These are phyloP conservation scores for Tetradesmus obliquus DNA, from an alignment of 139 green algal species.

Conservation along the genomic window DNA sequence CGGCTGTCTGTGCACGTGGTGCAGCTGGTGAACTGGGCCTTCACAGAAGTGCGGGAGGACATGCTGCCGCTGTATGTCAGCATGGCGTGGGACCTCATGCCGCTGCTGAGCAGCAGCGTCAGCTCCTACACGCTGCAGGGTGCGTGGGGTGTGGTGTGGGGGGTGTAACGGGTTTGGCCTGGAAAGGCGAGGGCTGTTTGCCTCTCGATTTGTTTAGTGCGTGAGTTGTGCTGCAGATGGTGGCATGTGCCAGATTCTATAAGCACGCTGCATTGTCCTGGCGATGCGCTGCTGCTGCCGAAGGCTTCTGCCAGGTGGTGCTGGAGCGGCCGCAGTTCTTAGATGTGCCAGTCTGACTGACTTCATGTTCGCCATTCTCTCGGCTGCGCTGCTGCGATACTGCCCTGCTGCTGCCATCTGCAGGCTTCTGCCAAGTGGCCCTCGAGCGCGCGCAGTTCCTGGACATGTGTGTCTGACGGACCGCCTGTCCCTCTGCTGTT, in stretches of 20 bases:
- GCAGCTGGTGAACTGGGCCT: constrained; percentile 36
- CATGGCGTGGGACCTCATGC: constrained; percentile 43
- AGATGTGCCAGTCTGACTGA: background rate
- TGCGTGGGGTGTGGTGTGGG: background rate
- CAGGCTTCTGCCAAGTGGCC: constrained; percentile 44
- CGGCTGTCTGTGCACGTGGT: constrained; percentile 40
- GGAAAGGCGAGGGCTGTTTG: too few species aligned
- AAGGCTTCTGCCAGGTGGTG: constrained; percentile 48
- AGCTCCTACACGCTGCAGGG: constrained; percentile 33
- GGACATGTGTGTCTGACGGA: background rate
- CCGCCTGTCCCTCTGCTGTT: background rate
- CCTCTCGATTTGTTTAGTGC: too few species aligned
- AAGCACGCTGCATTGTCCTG: too few species aligned
- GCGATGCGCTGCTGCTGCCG: background rate
- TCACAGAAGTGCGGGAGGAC: constrained; percentile 33
- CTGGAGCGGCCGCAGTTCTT: constrained; percentile 30
- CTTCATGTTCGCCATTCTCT: too few species aligned
- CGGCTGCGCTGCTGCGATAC: background rate
- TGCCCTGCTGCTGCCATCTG: background rate
- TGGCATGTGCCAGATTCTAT: too few species aligned
- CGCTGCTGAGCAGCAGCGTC: constrained; percentile 37
- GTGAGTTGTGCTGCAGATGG: too few species aligned
- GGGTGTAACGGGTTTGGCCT: too few species aligned
- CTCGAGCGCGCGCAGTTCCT: constrained; percentile 30
- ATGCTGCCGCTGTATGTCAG: constrained; percentile 32